A percentile compares a stretch with the other conserved stretches of the same genome.
Evolutionary conservation across 164 flowering plant species (phyloP).

Genomic region (Kalanchoe fedtschenkoi): DNA sequence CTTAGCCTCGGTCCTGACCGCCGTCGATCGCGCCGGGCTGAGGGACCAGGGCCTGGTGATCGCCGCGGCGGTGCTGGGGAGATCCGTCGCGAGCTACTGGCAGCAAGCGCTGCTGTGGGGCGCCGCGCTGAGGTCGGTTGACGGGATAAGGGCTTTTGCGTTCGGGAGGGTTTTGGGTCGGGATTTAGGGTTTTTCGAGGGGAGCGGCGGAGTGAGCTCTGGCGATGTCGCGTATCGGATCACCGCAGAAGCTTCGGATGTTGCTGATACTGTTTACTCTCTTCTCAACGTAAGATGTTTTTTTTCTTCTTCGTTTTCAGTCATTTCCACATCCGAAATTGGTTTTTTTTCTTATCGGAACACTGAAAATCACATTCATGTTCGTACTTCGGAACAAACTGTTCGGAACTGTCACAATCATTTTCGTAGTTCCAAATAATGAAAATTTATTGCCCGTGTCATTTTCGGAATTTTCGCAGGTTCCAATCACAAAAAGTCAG

Average conservation of each 20-base stretch:
- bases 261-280: conserved; percentile 67
- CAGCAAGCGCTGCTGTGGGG: conserved; percentile 92
- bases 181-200: conserved; percentile 73
- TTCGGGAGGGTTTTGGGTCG: conserved; percentile 62
- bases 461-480: too few relatives aligned
- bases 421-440: too few relatives aligned
- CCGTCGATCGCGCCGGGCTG: conserved; percentile 13
- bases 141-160: conserved; percentile 42
- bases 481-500: too few relatives aligned
- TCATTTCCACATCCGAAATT: too few relatives aligned
- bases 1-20: conserved; percentile 22
- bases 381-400: too few relatives aligned
- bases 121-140: conserved; percentile 55
- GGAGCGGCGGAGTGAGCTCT: conserved; percentile 35
- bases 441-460: too few relatives aligned
- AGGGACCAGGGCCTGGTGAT: conserved; percentile 33
- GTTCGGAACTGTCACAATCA: too few relatives aligned
- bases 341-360: too few relatives aligned
- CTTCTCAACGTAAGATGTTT: conserved; percentile 50
- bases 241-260: conserved; percentile 79
- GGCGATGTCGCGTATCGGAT: conserved; percentile 86
- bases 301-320: background rate
- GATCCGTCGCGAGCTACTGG: conserved; percentile 40
- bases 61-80: conserved; percentile 34
- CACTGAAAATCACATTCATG: too few relatives aligned